Base-by-base conservation (phyloP, 2,329 filamentous ascomycete genomes). In the Saccharata proteae region DNA sequence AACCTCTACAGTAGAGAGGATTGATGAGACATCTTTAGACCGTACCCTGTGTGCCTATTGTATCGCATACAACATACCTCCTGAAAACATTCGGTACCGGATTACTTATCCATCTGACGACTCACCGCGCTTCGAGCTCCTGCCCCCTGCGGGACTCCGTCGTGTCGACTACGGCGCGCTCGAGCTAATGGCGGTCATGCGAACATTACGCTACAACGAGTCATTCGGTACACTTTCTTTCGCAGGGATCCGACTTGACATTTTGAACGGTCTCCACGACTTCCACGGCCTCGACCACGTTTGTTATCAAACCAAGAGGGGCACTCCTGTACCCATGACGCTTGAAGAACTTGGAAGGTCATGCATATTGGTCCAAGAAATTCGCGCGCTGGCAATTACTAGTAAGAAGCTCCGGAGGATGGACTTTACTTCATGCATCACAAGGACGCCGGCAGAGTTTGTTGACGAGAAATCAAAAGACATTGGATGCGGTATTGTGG, bases 191-290 rank as follows among this genome's bases (percentile, higher is more conserved):
- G 74, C 77, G 4, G 66, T 82, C n/a, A 67, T 80, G 61, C 65
- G 77, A 38, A 65, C 77, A 7, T 51, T 82, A 32, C 69, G 78
- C 23, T 82, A 80, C 51, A 81, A 82, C 44, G 75, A 81, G 44
- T 68, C 64, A 1, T 82, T 81, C 48, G 61, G 61, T 16, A 71
- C 73, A 1, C 73, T 82, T 14, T 81, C 77, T 0, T 81, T 82
- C 45, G 67, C 66, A 16, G 67, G 69, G 22, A 65, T 80, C 27
- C 67, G 65, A 39, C 55, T 82, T n/a, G 74, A 80, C 46, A 55
- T 60, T 17, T 52, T 82, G n/a, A 75, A 79, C 40, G 66, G 68
- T 10, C 46, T 75, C 15, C 60, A 65, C 34, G 77, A 82, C 46
- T 45, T 56, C 2, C 65, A 71, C 49, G 77, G 74, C 0, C 55